Percentiles rank a stretch among this genome's conserved stretches.
Conservation (phyloP, 495 filamentous ascomycete species). For the Hypoxylon fragiforme region DNA sequence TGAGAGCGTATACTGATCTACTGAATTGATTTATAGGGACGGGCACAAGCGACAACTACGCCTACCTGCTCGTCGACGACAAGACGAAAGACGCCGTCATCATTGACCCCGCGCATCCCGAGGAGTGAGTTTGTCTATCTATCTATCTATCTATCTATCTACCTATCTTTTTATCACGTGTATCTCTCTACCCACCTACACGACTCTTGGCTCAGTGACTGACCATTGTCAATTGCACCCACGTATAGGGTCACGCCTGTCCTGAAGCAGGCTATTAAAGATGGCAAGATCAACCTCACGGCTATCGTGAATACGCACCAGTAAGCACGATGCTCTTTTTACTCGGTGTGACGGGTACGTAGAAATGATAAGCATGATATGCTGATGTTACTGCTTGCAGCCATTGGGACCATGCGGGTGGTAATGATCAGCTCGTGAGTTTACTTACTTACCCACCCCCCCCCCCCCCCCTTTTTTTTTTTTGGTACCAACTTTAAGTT, state of each 20-base stretch:
- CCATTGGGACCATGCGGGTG: slow-evolving; percentile 94
- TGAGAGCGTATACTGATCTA: too few relatives aligned
- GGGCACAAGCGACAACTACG: slow-evolving; percentile 91
- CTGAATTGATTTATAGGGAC: slow-evolving; percentile 74
- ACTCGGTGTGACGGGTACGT: too few relatives aligned
- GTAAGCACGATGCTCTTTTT: too few relatives aligned
- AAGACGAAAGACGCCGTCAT: slow-evolving; percentile 90
- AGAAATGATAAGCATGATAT: too few relatives aligned
- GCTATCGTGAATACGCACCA: slow-evolving; percentile 97
- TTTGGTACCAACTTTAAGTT: background rate
- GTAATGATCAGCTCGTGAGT: slow-evolving; percentile 77
- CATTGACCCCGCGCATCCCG: slow-evolving; percentile 90
- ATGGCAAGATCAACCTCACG: slow-evolving; percentile 76
- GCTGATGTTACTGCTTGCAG: slow-evolving; percentile 47
- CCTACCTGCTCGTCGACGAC: slow-evolving; percentile 92
- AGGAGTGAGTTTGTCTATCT: slow-evolving; percentile 77
- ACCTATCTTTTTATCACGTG: too few relatives aligned
- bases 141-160: too few relatives aligned
- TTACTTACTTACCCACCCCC: too few relatives aligned
- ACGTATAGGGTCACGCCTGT: slow-evolving; percentile 73
- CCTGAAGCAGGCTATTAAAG: slow-evolving; percentile 69
- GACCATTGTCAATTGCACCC: too few relatives aligned
- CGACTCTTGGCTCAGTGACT: too few relatives aligned
- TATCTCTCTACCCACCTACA: too few relatives aligned
- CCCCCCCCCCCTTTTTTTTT: background rate